Evolutionary conservation across 2,329 filamentous ascomycete genomes (phyloP).

Genomic region (Aspergillus pseudonomiae): DNA sequence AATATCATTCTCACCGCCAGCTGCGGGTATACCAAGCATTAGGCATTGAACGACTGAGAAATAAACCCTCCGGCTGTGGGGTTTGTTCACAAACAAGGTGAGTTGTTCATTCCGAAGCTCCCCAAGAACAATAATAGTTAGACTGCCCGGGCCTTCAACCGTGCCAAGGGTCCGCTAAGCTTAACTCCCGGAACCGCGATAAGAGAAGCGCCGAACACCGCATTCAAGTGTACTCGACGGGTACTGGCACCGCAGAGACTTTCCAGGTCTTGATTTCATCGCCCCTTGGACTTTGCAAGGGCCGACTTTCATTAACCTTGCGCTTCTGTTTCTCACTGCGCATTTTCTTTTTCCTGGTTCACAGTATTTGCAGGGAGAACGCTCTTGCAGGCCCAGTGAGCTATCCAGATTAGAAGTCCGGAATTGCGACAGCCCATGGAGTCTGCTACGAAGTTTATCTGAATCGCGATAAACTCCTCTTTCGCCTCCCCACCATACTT

Average conservation of each 20-base stretch:
- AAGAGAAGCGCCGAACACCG: constrained; percentile 25
- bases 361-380: not conserved
- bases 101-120: constrained; percentile 19
- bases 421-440: constrained; percentile 22
- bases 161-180: constrained; percentile 26
- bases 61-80: constrained; percentile 2
- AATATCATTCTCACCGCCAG: constrained; percentile 46
- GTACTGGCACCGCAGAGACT: constrained; percentile 20
- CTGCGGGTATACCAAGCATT: constrained; percentile 28
- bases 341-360: not conserved
- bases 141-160: not conserved
- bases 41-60: constrained; percentile 32
- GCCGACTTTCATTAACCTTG: not conserved
- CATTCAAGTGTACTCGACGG: constrained; percentile 7
- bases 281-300: not conserved
- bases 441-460: constrained; percentile 8
- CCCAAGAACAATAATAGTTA: constrained; percentile 4
- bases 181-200: constrained; percentile 25
- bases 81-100: constrained; percentile 11
- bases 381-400: constrained; percentile 5
- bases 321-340: not conserved
- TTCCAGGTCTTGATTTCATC: constrained; percentile 13
- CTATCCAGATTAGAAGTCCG: constrained; percentile 3
- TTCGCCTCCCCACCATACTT: not conserved
- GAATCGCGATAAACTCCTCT: constrained; percentile 13